Base-by-base conservation (phyloP, 75 land plant genomes). In the Picea glauca region DNA sequence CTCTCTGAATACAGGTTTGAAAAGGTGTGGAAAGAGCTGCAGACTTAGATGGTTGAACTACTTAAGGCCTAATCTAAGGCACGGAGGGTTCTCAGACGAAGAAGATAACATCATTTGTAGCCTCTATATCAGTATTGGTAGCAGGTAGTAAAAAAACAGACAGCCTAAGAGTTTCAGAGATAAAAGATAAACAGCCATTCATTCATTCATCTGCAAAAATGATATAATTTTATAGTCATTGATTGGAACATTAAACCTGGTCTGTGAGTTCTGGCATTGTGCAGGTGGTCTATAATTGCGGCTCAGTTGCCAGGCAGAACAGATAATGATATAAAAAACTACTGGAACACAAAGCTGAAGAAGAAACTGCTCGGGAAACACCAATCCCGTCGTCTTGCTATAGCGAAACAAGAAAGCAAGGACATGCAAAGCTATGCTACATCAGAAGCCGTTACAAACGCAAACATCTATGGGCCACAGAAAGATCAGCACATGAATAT, bases 271-370 rank as follows among this genome's bases (percentile, higher is more conserved):
- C 78, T 74, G 54, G 13, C n/a, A 23, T 58, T 35, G 68, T 70
- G 43, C 85, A 95, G 98, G 78, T 96, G 99, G 99, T 94, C 98
- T 17, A 78, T 92, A 64, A 96, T 96, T 18, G 99, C 99, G 4
- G 92, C 88, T 8, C 95, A 95, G 79, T 82, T 97, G 40, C 95
- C 99, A 4, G 98, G 99, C 2, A 84, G 99, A 12, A 97, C 99
- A 1, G 99, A 97, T 81, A 97, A 97, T 75, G 99, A 97, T 31
- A 93, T 97, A 18, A 97, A 97, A 80, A 97, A 97, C 83, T 87
- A 97, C 84, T 97, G 99, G 99, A 97, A 97, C 88, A 97, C 99
- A 43, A 90, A 97, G 86, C 88, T 97, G 59, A 97, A 97, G 85
- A 97, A 97, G 90, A 95, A 93, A 85, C 92, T 97, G 31, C 89